Conservation (phyloP, 257 asterid genomes). For the Perilla frutescens region DNA sequence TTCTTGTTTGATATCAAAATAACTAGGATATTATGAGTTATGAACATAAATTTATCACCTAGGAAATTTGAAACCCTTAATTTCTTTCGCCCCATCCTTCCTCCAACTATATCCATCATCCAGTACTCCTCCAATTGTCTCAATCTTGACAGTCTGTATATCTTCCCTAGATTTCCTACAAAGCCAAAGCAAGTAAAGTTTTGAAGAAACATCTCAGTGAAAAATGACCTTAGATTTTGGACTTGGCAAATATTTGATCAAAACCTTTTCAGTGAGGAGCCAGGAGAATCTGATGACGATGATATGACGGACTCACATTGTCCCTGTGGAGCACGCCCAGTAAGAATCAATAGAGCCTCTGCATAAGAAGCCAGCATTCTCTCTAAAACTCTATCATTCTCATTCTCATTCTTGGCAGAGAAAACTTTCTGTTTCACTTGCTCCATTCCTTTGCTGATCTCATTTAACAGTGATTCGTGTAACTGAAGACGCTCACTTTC, state of each 20-base stretch:
- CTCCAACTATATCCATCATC: conserved; percentile 30
- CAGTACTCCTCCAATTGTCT: too few relatives aligned
- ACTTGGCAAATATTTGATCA: neutral
- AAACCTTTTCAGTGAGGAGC: conserved; percentile 15
- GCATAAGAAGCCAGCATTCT: conserved; percentile 36
- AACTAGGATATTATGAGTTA: neutral
- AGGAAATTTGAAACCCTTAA: conserved; percentile 4
- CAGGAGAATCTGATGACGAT: conserved; percentile 17
- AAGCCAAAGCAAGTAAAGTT: neutral
- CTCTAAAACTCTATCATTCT: neutral
- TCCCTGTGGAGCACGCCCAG: conserved; percentile 26
- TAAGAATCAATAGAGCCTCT: conserved; percentile 38
- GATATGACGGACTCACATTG: conserved; percentile 12
- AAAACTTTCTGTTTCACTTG: conserved; percentile 33
- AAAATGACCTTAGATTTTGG: conserved; percentile 2
- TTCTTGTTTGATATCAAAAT: neutral
- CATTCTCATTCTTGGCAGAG: conserved; percentile 19
- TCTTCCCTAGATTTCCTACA: neutral
- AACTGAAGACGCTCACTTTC: conserved; percentile 21
- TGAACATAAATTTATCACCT: conserved; percentile 31
- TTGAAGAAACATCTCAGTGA: too few relatives aligned
- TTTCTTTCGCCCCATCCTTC: conserved; percentile 25
- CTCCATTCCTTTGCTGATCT: conserved; percentile 38
- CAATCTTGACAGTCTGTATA: neutral
- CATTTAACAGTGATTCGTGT: conserved; percentile 18